Conservation (phyloP, 192 early-diverging fungal genomes). For the Hyaloraphidium curvatum region DNA sequence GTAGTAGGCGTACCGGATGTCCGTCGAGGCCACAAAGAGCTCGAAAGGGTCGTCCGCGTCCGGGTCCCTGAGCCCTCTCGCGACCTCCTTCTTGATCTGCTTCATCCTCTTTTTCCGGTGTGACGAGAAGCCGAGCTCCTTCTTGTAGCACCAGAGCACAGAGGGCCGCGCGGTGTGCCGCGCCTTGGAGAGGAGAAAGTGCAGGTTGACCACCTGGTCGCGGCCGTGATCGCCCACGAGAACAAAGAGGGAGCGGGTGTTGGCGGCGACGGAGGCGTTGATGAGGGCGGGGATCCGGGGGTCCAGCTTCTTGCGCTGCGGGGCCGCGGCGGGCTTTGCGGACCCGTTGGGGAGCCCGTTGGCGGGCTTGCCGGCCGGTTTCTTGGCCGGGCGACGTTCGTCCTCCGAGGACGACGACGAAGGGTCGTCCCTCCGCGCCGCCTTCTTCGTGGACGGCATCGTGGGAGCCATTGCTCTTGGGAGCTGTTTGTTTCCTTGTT, state of each 20-base stretch:
- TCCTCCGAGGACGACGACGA: too few species aligned
- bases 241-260: slow-evolving; percentile 89
- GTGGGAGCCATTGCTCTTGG: too few species aligned
- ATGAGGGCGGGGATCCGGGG: slow-evolving; percentile 84
- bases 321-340: too few species aligned
- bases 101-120: slow-evolving; percentile 94
- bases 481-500: too few species aligned
- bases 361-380: too few species aligned
- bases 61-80: slow-evolving; percentile 69
- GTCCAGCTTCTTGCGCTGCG: slow-evolving; percentile 51
- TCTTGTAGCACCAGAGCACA: slow-evolving; percentile 99
- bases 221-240: slow-evolving; percentile 87
- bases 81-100: slow-evolving; percentile 88
- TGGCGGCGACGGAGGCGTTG: slow-evolving; percentile 72
- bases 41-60: slow-evolving; percentile 98
- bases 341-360: too few species aligned
- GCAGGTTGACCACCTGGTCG: slow-evolving; percentile 83
- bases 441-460: too few species aligned
- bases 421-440: too few species aligned
- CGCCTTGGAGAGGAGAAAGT: slow-evolving; percentile 88
- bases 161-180: slow-evolving; percentile 71
- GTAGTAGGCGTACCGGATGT: slow-evolving; percentile 98
- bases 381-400: too few species aligned
- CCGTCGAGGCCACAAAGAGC: slow-evolving; percentile 83
- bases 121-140: slow-evolving; percentile 84